Evolutionary conservation across 176 grass and related monocot genomes (phyloP).

Genomic region (Chrysopogon serrulatus): DNA sequence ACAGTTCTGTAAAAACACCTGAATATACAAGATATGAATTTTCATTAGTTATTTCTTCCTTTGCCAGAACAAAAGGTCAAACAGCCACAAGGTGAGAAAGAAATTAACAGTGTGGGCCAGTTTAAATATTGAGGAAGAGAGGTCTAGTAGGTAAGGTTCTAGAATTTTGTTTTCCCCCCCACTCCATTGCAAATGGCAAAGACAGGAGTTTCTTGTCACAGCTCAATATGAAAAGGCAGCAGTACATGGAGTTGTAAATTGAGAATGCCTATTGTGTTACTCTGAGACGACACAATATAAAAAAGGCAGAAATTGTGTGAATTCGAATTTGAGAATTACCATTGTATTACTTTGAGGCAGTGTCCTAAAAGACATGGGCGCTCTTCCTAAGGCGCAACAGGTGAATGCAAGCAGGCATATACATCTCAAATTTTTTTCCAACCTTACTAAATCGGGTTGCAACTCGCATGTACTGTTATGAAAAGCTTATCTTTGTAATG

Average conservation of each 20-base stretch:
- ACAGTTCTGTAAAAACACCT: slow-evolving; percentile 76
- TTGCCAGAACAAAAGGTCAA: neutral
- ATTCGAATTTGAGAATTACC: too few relatives aligned
- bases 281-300: neutral
- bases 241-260: neutral
- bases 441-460: neutral
- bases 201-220: neutral
- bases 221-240: neutral
- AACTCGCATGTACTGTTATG: neutral
- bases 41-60: slow-evolving; percentile 1
- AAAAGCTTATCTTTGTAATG: neutral
- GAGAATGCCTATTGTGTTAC: neutral
- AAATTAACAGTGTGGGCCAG: slow-evolving; percentile 2
- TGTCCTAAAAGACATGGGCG: neutral
- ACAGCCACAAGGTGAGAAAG: neutral
- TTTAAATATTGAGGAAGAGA: neutral
- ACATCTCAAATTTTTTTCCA: neutral
- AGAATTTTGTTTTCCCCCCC: neutral
- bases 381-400: neutral
- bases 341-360: too few relatives aligned
- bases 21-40: slow-evolving; percentile 7
- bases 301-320: too few relatives aligned
- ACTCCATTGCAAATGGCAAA: neutral
- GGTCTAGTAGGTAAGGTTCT: neutral
- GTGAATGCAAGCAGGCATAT: neutral